A percentile compares a stretch with the other conserved stretches of the same genome.
Evolutionary conservation across 1,284 basidiomycete genomes (phyloP).

Genomic region (Pholiota adiposa): DNA sequence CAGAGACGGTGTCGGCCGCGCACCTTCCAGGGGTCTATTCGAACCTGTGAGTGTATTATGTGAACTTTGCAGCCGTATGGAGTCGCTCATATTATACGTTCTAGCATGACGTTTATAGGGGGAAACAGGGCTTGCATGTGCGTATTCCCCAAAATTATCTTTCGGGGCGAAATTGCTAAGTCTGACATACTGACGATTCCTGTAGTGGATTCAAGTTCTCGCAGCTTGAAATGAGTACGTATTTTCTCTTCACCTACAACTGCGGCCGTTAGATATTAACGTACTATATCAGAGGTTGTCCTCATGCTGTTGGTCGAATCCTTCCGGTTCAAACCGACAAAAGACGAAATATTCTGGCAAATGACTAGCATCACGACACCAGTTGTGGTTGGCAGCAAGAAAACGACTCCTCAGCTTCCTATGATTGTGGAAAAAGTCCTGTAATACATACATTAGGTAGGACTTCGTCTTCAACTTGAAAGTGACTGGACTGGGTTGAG

Average conservation of each 20-base stretch:
- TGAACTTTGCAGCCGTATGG: neutral
- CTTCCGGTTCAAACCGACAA: conserved; percentile 25
- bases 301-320: conserved; percentile 30
- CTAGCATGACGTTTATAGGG: conserved; percentile 48
- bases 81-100: neutral
- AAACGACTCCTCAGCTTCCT: conserved; percentile 14
- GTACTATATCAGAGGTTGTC: conserved; percentile 24
- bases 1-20: conserved; percentile 19
- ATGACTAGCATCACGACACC: conserved; percentile 25
- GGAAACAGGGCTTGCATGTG: conserved; percentile 44
- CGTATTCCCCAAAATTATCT: conserved; percentile 7
- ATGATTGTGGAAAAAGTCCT: conserved; percentile 13
- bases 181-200: neutral
- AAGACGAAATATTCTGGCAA: conserved; percentile 27
- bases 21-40: conserved; percentile 33
- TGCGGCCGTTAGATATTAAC: neutral
- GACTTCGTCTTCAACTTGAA: too few species aligned
- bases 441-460: too few species aligned
- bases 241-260: neutral
- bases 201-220: conserved; percentile 39
- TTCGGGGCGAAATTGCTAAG: neutral
- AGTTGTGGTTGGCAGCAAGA: conserved; percentile 5
- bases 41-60: conserved; percentile 29
- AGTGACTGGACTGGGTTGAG: too few species aligned
- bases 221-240: conserved; percentile 37